These are phyloP conservation scores for Salicornia ramosissima DNA, from an alignment of 148 eudicot genomes.

Conservation along the genomic window DNA sequence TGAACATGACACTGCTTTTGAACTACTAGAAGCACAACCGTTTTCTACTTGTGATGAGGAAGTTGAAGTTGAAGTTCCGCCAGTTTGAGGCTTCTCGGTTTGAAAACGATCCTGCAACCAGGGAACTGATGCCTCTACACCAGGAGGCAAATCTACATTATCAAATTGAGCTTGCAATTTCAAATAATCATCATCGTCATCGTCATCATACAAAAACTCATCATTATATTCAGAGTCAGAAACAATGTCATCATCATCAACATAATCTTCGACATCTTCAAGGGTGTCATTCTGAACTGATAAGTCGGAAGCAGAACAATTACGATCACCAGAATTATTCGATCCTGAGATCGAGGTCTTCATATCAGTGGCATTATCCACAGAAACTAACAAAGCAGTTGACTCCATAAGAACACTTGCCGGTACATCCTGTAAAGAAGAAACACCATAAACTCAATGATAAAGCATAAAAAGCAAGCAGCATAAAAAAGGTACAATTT, in stretches of 20 bases:
- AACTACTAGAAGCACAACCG: slow-evolving; percentile 37
- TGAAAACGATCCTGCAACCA: slow-evolving; percentile 49
- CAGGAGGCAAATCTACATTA: slow-evolving; percentile 81
- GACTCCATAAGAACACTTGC: slow-evolving; percentile 26
- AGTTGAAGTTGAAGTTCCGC: slow-evolving; percentile 18
- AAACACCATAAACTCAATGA: neutral
- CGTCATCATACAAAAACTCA: slow-evolving; percentile 25
- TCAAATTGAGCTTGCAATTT: slow-evolving; percentile 77
- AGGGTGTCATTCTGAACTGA: slow-evolving; percentile 41
- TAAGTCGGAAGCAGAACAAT: slow-evolving; percentile 45
- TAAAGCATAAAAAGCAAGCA: neutral
- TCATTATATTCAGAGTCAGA: slow-evolving; percentile 36
- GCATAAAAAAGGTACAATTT: neutral
- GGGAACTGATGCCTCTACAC: slow-evolving; percentile 73
- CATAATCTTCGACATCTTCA: slow-evolving; percentile 36
- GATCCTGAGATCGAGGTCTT: slow-evolving; percentile 42
- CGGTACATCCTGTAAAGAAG: slow-evolving; percentile 30
- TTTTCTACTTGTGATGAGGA: slow-evolving; percentile 14
- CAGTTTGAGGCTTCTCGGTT: slow-evolving; percentile 22
- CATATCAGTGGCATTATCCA: slow-evolving; percentile 8
- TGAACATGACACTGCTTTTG: slow-evolving; percentile 36
- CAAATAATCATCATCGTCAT: slow-evolving; percentile 44
- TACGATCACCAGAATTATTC: slow-evolving; percentile 29
- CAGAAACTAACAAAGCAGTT: slow-evolving; percentile 16
- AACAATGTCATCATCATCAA: slow-evolving; percentile 32